Evolutionary conservation across 139 green algal species (phyloP), one percentile per base, ranked within the genome.

Genomic region (Chlorella sorokiniana): DNA sequence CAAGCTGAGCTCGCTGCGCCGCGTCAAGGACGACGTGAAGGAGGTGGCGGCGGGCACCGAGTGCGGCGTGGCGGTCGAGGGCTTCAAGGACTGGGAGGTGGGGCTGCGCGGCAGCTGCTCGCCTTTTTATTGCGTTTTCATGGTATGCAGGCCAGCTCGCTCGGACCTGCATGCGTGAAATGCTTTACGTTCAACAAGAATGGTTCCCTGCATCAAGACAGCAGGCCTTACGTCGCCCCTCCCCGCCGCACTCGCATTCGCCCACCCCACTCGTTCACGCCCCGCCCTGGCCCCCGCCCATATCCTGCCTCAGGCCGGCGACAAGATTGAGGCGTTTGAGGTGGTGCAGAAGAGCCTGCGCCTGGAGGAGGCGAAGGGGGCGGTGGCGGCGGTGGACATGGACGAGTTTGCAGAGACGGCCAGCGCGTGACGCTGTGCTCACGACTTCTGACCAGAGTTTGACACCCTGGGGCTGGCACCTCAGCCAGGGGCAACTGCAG

Each of bases 21-120:
- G 95, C 33, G 85, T 98, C 42, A 99, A 98, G 91, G 96, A 99
- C 65, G 73, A 89, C n/a, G 96, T 99, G 20, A 91, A 94, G 10
- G 93, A 98, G 89, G 94, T 99, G 68, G 27, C 64, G 5, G 62
- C 76, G 25, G 94, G 93, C 25, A 71, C 90, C 67, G 95, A 98
- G 89, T 98, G 95, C 88, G 95, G 95, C 42, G 27, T 97, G 20
- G 88, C 82, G 5, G 83, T 83, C 9, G 92, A 93, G 44, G 89
- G 76, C 68, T 98, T 92, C 78, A 87, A 82, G 27, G 89, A 91
- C 23, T 98, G 93, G 93, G 41, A 91, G 78, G 94, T 93, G 59
- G 84, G 87, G 22, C 16, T 71, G 33, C 33, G 4, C 3, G 20
- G 89, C 3, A 31, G n/a, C 35, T 52, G 35, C 20, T 25, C 35